Evolutionary conservation across 352 stramenopile genomes (phyloP).

Genomic region (Thalassiosira delicatula): DNA sequence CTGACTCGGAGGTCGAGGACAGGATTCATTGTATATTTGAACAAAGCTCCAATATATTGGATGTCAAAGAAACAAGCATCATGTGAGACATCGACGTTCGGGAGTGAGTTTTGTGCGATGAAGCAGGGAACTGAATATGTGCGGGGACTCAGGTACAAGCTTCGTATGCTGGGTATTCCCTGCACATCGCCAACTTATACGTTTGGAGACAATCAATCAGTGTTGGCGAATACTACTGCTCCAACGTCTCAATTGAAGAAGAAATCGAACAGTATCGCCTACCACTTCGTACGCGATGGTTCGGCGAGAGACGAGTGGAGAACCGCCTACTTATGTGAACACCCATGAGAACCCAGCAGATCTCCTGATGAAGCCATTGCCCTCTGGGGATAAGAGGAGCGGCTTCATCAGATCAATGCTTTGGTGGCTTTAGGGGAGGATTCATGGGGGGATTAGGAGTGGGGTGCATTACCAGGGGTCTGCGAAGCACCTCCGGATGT

Average conservation of each 20-base stretch:
- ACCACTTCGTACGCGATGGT: slow-evolving; percentile 50
- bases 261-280: slow-evolving; percentile 61
- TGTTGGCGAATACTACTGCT: slow-evolving; percentile 43
- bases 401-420: background rate
- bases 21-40: slow-evolving; percentile 36
- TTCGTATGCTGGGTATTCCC: slow-evolving; percentile 40
- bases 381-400: background rate
- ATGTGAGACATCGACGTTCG: slow-evolving; percentile 32
- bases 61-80: slow-evolving; percentile 32
- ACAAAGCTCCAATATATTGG: slow-evolving; percentile 35
- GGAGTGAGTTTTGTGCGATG: slow-evolving; percentile 8
- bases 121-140: slow-evolving; percentile 37
- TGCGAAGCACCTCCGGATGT: no score
- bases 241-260: slow-evolving; percentile 60
- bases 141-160: slow-evolving; percentile 43
- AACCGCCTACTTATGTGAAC: background rate
- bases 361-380: background rate
- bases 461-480: no score
- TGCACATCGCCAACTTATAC: slow-evolving; percentile 19
- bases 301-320: background rate
- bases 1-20: slow-evolving; percentile 21
- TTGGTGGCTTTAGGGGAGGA: background rate
- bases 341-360: background rate
- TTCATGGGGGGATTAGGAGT: no score
- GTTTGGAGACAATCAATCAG: slow-evolving; percentile 37